These are phyloP conservation scores for Vachellia collinsii DNA, from an alignment of 306 rosid genomes.

Conservation along the genomic window DNA sequence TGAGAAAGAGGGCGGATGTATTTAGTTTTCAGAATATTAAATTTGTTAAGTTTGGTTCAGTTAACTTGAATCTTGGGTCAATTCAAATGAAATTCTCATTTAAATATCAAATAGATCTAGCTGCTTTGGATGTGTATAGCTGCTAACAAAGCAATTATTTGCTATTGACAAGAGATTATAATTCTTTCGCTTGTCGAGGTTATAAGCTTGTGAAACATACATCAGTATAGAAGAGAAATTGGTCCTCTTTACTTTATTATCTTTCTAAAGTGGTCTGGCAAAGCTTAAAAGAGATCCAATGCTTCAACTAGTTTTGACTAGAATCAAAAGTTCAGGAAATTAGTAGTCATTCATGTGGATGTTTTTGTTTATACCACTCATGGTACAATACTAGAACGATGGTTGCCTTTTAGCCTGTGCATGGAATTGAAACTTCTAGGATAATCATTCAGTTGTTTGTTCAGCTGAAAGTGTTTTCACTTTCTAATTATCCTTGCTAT, in stretches of 20 bases:
- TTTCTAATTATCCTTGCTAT: slow-evolving; percentile 16
- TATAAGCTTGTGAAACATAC: slow-evolving; percentile 15
- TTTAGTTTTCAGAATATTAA: not conserved
- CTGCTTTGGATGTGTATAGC: slow-evolving; percentile 5
- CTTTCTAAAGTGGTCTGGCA: slow-evolving; percentile 14
- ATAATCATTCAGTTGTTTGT: slow-evolving; percentile 20
- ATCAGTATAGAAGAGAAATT: not conserved
- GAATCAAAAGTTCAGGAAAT: slow-evolving; percentile 12
- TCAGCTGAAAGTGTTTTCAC: slow-evolving; percentile 23
- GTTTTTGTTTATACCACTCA: not conserved
- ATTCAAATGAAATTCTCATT: not conserved
- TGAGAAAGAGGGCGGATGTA: not conserved
- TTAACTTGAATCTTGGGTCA: not conserved
- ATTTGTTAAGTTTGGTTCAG: not conserved
- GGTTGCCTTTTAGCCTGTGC: not conserved
- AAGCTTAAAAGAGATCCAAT: slow-evolving; percentile 6
- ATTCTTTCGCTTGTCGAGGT: not conserved
- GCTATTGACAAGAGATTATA: not conserved
- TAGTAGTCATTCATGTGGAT: not conserved
- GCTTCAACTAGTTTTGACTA: slow-evolving; percentile 13
- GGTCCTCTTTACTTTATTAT: not conserved
- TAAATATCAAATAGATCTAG: not conserved
- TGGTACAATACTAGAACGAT: not conserved
- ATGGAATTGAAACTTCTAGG: slow-evolving; percentile 2
- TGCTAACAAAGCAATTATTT: not conserved